Base-by-base conservation (phyloP, 768 basidiomycete genomes). In the Auricularia cornea region DNA sequence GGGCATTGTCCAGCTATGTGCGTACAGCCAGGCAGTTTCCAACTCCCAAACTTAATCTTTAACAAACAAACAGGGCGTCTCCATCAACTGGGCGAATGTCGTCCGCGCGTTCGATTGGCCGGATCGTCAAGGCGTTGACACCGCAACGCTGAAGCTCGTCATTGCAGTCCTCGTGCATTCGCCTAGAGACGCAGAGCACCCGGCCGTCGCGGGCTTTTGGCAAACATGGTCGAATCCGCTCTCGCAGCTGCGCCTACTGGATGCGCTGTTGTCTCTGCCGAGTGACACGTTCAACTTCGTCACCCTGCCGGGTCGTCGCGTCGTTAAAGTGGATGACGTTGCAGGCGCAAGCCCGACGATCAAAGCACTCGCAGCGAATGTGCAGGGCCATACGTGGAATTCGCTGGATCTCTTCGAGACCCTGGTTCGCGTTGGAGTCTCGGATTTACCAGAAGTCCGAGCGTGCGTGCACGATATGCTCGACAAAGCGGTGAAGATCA, bases 331-430 rank as follows among this genome's bases (percentile, higher is more conserved):
- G 26, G 93, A 95, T 59, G 94, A 96, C 65, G 90, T 94, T 44
- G 82, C 90, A 2, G 79, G 82, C 52, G 89, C 92, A 18, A 91
- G 90, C 69, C 90, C 92, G 31, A 92, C 90, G n/a, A 94, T 96
- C 78, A 93, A 94, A 73, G 85, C 89, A 1, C 80, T 96, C 38
- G 94, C 94, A 0, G 87, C 87, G 2, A 93, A 91, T 68, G 91
- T 96, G 32, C 94, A 98, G 72, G 88, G 88, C 2, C 88, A 92
- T 67, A 89, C 92, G 0, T 98, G 95, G 95, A 98, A 98, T 72
- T 94, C 92, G 4, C 77, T 94, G 10, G 93, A 97, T 68, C 77
- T 98, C 48, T 91, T 95, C 68, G 87, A 93, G 73, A 87, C 94
- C 31, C 79, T 98, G 2, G 88, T 96, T n/a, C 82, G 84, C 63